These are phyloP conservation scores for Fusarium paranaense DNA, from an alignment of 2,329 filamentous ascomycete genomes.

Conservation along the genomic window DNA sequence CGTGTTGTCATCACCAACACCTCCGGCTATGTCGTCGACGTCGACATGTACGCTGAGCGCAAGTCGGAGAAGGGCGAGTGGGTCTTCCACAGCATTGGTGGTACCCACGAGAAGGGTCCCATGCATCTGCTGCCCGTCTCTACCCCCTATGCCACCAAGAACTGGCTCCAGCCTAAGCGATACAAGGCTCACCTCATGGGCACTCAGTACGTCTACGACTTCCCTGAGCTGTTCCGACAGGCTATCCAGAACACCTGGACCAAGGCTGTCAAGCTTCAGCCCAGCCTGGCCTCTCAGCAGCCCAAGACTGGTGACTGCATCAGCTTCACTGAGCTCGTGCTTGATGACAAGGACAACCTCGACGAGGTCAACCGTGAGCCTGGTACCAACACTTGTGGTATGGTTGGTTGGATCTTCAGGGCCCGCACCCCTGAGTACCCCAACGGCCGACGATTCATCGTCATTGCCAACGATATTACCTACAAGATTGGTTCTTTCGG, in stretches of 20 bases:
- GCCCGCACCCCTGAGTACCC: slow-evolving; percentile 97
- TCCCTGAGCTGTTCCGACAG: slow-evolving; percentile 98
- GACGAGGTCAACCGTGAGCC: slow-evolving; percentile 95
- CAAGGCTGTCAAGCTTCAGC: slow-evolving; percentile 78
- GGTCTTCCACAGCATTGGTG: slow-evolving; percentile 98
- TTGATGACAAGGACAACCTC: slow-evolving; percentile 93
- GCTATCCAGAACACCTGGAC: slow-evolving; percentile 96
- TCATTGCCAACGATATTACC: slow-evolving; percentile 99
- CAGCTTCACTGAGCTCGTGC: slow-evolving; percentile 91
- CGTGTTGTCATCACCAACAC: slow-evolving; percentile 98
- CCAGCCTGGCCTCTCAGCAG: slow-evolving; percentile 81
- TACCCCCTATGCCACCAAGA: slow-evolving; percentile 96
- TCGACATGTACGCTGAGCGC: slow-evolving; percentile 97
- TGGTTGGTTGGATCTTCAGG: slow-evolving; percentile 98
- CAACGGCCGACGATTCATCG: slow-evolving; percentile 89
- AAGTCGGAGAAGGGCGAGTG: slow-evolving; percentile 98
- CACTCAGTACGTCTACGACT: slow-evolving; percentile 99
- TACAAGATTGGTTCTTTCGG: slow-evolving; percentile 99
- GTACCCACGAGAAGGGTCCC: slow-evolving; percentile 92
- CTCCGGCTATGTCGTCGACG: slow-evolving; percentile 96
- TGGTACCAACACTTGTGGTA: slow-evolving; percentile 94
- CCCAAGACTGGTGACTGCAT: slow-evolving; percentile 91
- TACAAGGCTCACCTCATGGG: slow-evolving; percentile 99
- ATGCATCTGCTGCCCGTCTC: slow-evolving; percentile 94
- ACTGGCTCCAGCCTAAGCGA: slow-evolving; percentile 97